Percentiles rank a stretch among this genome's conserved stretches.
phyloP scores from a whole-genome alignment of 2,329 filamentous ascomycete species.

The Aspergillus ochraceus region DNA sequence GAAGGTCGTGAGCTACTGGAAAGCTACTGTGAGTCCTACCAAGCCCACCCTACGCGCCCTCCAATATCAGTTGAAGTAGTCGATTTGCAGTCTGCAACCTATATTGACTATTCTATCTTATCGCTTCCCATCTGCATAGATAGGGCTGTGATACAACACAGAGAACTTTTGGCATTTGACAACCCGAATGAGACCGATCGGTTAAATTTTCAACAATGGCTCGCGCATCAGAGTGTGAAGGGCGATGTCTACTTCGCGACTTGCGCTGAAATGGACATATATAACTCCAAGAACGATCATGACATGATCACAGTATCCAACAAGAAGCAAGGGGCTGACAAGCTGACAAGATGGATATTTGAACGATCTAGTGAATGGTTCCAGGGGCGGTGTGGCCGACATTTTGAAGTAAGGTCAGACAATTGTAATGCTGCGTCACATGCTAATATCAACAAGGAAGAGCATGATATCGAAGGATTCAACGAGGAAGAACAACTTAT shows the following conservation, averaged over 20 bases:
- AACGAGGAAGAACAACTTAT: neutral
- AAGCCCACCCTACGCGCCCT: too few species aligned
- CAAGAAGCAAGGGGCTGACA: constrained; percentile 7
- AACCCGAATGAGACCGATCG: constrained; percentile 6
- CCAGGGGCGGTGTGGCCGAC: neutral
- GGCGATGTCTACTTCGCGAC: neutral
- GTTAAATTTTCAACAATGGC: constrained; percentile 1
- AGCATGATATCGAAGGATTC: neutral
- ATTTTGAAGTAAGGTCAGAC: neutral
- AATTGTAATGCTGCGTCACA: too few species aligned
- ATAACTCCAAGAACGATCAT: neutral
- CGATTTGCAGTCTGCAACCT: neutral
- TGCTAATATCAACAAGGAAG: neutral
- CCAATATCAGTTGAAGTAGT: too few species aligned
- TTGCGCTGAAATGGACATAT: constrained; percentile 2
- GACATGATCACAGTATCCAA: constrained; percentile 5
- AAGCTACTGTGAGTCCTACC: constrained; percentile 11
- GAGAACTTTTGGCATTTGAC: constrained; percentile 5
- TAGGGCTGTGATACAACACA: constrained; percentile 10
- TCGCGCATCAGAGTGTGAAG: neutral
- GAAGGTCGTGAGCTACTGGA: constrained; percentile 9
- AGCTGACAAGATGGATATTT: constrained; percentile 10
- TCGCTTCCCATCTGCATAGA: neutral
- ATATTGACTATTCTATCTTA: neutral
- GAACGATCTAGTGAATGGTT: neutral